Conservation (phyloP, 208 protist species). For the Wallacemonas sp. region DNA sequence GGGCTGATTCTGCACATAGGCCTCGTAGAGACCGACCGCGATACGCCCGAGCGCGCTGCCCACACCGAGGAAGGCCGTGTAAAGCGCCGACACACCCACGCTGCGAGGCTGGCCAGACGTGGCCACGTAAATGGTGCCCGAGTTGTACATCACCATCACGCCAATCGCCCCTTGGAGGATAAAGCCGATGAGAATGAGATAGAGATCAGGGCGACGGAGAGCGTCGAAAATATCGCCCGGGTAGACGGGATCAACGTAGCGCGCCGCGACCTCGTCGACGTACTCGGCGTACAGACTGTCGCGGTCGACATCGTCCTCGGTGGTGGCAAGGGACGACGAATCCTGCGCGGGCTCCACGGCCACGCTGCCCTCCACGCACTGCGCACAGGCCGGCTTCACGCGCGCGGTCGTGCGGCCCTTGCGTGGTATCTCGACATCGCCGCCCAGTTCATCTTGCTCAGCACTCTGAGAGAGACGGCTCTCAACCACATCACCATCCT, state of each 20-base stretch:
- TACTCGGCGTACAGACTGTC: slow-evolving; percentile 1
- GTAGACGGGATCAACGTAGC: slow-evolving; percentile 50
- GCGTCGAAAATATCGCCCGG: slow-evolving; percentile 43
- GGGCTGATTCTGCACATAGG: slow-evolving; percentile 6
- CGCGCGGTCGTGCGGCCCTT: not conserved
- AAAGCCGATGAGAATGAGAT: slow-evolving; percentile 30
- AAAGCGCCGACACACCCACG: slow-evolving; percentile 28
- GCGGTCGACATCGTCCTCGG: not conserved
- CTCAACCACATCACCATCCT: no score
- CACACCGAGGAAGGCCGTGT: slow-evolving; percentile 40
- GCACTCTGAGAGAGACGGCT: no score
- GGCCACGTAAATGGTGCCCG: slow-evolving; percentile 36
- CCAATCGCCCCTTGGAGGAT: slow-evolving; percentile 31
- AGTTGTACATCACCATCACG: slow-evolving; percentile 39
- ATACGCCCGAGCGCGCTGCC: slow-evolving; percentile 35
- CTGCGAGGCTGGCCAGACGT: slow-evolving; percentile 25
- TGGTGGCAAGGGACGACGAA: not conserved
- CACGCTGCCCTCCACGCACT: not conserved
- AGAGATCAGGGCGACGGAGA: slow-evolving; percentile 27
- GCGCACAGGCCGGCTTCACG: no score
- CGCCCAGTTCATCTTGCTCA: no score
- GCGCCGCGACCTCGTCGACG: slow-evolving; percentile 3
- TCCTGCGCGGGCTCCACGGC: slow-evolving; percentile 2
- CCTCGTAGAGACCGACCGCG: slow-evolving; percentile 33
- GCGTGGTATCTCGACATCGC: not conserved